phyloP scores from a whole-genome alignment of 768 basidiomycete species.

The Roridomyces roridus region DNA sequence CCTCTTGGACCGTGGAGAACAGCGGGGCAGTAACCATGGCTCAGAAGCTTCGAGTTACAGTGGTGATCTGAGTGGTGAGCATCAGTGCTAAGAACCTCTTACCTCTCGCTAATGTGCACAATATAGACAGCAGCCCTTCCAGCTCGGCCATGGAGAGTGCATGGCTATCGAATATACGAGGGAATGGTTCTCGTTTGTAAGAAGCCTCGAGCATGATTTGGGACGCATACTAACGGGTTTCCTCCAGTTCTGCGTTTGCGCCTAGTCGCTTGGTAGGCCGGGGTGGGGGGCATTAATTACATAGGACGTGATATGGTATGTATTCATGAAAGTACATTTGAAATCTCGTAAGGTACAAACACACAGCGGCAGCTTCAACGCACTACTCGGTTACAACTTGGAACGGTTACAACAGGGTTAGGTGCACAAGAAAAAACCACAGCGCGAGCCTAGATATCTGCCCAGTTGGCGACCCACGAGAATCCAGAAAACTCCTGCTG shows the following conservation, averaged over 20 bases:
- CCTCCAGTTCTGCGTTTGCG: slow-evolving; percentile 43
- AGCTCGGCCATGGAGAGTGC: slow-evolving; percentile 84
- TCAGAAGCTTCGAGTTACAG: slow-evolving; percentile 86
- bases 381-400: slow-evolving; percentile 17
- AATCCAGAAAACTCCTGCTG: slow-evolving; percentile 97
- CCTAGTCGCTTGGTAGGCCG: slow-evolving; percentile 43
- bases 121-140: slow-evolving; percentile 72
- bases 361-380: slow-evolving; percentile 10
- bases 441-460: slow-evolving; percentile 43
- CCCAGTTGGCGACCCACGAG: slow-evolving; percentile 87
- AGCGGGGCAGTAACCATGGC: slow-evolving; percentile 67
- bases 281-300: slow-evolving; percentile 16
- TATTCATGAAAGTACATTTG: slow-evolving; percentile 36
- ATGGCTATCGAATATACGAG: slow-evolving; percentile 74
- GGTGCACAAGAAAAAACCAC: neutral
- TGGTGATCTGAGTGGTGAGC: slow-evolving; percentile 82
- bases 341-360: slow-evolving; percentile 23
- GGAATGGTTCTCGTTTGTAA: slow-evolving; percentile 72
- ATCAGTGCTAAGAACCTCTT: neutral
- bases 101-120: neutral
- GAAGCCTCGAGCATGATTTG: slow-evolving; percentile 35
- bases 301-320: no score
- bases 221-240: neutral
- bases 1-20: slow-evolving; percentile 48
- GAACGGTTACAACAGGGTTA: slow-evolving; percentile 10